Percentiles rank a stretch among this genome's conserved stretches.
These are phyloP conservation scores for Sechiopsis laciniata DNA, from an alignment of 306 rosid genomes.

Conservation along the genomic window DNA sequence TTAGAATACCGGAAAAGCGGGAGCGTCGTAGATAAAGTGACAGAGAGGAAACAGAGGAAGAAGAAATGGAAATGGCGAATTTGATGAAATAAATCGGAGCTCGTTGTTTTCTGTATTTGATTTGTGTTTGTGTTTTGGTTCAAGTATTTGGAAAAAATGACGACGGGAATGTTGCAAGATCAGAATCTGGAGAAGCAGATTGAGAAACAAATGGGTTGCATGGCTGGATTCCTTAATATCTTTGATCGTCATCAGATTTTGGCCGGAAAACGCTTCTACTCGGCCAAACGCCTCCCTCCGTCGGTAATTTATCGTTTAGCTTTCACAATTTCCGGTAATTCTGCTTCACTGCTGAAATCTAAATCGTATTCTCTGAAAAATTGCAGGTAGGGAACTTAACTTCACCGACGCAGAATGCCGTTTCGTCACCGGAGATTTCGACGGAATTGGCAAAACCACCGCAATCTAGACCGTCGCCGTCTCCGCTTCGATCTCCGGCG, in stretches of 20 bases:
- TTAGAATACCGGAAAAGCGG: constrained; percentile 71
- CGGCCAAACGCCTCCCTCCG: constrained; percentile 58
- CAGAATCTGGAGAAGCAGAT: constrained; percentile 58
- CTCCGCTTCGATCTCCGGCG: constrained; percentile 26
- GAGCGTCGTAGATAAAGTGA: constrained; percentile 36
- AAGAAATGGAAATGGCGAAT: neutral
- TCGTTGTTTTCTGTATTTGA: neutral
- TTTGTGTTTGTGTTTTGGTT: neutral
- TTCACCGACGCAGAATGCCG: constrained; percentile 32
- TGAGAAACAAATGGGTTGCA: constrained; percentile 89
- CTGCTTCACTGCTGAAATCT: neutral
- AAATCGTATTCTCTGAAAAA: neutral
- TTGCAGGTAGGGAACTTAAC: constrained; percentile 33
- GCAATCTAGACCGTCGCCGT: constrained; percentile 30
- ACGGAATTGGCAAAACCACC: constrained; percentile 30
- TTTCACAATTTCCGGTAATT: neutral
- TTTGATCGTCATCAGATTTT: constrained; percentile 76
- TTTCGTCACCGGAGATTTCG: constrained; percentile 28
- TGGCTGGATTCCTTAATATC: constrained; percentile 90
- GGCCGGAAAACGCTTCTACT: constrained; percentile 52
- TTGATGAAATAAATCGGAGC: neutral
- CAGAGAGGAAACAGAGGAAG: constrained; percentile 15
- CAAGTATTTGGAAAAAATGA: constrained; percentile 34
- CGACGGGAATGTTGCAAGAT: constrained; percentile 53
- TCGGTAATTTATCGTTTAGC: constrained; percentile 28